Conservation (phyloP, 129 eudicot genomes). For the Silybum marianum region DNA sequence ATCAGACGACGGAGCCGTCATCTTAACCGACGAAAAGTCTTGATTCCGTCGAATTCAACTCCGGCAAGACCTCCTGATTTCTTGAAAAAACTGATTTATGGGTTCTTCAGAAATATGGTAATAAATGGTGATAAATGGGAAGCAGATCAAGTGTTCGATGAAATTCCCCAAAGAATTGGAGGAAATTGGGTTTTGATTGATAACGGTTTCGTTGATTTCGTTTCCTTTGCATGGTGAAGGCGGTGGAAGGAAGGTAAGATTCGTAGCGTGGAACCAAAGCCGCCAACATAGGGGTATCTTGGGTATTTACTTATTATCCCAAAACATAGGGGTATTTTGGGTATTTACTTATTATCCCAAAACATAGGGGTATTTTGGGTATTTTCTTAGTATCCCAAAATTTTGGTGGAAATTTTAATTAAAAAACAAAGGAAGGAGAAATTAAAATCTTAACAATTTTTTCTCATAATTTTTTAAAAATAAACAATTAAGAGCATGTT, state of each 20-base stretch:
- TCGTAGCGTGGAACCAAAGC: conserved; percentile 55
- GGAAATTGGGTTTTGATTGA: background rate
- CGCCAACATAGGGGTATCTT: conserved; percentile 30
- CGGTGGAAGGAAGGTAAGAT: conserved; percentile 14
- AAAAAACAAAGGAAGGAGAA: too few species aligned
- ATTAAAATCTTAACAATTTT: too few species aligned
- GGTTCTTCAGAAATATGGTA: background rate
- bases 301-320: too few species aligned
- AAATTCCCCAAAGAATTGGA: background rate
- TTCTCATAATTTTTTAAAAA: too few species aligned
- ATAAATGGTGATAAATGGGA: background rate
- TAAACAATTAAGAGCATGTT: too few species aligned
- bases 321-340: too few species aligned
- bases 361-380: too few species aligned
- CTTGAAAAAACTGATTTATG: background rate
- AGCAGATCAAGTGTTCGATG: conserved; percentile 29
- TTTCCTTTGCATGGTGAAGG: conserved; percentile 4
- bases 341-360: background rate
- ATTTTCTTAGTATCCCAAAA: too few species aligned
- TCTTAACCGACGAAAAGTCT: conserved; percentile 14
- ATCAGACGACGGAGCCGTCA: conserved; percentile 26
- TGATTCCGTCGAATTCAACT: conserved; percentile 39
- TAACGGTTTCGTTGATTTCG: background rate
- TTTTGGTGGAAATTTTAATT: too few species aligned
- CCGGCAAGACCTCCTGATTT: background rate